Conservation (phyloP, 495 filamentous ascomycete species). For the Xylaria sp. region DNA sequence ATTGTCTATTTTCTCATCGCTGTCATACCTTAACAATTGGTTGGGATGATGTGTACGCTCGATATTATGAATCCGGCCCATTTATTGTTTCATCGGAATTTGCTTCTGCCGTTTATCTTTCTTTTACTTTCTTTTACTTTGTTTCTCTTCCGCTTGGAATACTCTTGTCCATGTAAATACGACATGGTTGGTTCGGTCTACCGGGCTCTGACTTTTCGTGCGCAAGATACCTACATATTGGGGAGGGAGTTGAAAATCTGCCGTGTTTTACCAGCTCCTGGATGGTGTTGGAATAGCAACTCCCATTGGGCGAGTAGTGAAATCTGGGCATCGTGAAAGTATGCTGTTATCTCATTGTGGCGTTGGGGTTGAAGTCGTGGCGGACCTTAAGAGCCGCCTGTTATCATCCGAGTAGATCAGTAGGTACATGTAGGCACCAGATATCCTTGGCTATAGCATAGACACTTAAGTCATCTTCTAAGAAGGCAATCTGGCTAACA, state of each 20-base stretch:
- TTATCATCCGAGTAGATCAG: not conserved
- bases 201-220: not conserved
- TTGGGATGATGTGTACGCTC: too few relatives aligned
- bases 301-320: not conserved
- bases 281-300: not conserved
- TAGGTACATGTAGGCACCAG: not conserved
- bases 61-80: not conserved
- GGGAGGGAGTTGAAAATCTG: not conserved
- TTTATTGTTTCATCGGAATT: not conserved
- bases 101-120: not conserved
- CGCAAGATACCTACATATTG: not conserved
- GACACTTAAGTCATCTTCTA: not conserved
- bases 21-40: too few relatives aligned
- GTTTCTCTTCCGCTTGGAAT: too few relatives aligned
- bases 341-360: not conserved
- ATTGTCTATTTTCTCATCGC: too few relatives aligned
- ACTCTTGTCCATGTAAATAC: too few relatives aligned
- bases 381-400: not conserved
- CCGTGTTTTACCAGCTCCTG: not conserved
- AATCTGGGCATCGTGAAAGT: not conserved
- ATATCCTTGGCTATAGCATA: constrained; percentile 8
- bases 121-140: not conserved
- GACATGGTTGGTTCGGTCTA: too few relatives aligned
- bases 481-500: not conserved
- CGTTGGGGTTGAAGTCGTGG: not conserved